Base-by-base conservation (phyloP, 768 basidiomycete species). In the Tricholomella constricta region DNA sequence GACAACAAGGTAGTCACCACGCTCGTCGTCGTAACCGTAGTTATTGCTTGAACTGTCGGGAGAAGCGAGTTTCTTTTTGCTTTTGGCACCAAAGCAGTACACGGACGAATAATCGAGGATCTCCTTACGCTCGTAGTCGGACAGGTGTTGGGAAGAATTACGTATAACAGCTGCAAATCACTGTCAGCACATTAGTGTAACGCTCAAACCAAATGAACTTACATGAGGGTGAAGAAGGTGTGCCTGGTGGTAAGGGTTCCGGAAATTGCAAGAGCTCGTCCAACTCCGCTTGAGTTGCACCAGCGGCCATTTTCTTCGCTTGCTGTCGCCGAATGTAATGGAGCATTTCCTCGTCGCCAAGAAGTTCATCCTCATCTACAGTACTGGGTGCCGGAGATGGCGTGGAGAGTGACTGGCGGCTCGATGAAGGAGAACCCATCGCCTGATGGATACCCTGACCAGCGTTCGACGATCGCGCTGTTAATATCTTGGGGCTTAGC, bases 271-370 rank as follows among this genome's bases (percentile, higher is more conserved):
- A 79, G 61, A 98, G 73, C 43, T 87, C 88, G 58, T 97, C 91
- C 41, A 99, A 72, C 59, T 96, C 91, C 59, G 89, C 86, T 64
- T 93, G 91, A 27, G 84, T 86, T 7, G 91, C 86, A 25, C 93
- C 93, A 11, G 80, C 78, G 9, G 91, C 88, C 56, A 94, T 67
- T 69, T 88, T 92, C 76, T 94, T 94, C 34, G 91, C 84, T 60
- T 94, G 89, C 58, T 97, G 91, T 22, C 94, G 82, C 59, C 85
- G 83, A 57, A 98, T 91, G 69, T 96, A 99, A 53, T 89, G 87
- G 64, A 90, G 71, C 97, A 99, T 99, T 73, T 99, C 97, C 56
- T 97, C 94, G 65, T 99, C 97, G 14, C 91, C 97, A 15, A 89
- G 72, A 6, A 88, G 45, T 67, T 95, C 91, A 56, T 95, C 93